Percentiles rank a stretch among this genome's conserved stretches.
These are phyloP conservation scores for Venustampulla echinocandica DNA, from an alignment of 495 filamentous ascomycete genomes.

Conservation along the genomic window DNA sequence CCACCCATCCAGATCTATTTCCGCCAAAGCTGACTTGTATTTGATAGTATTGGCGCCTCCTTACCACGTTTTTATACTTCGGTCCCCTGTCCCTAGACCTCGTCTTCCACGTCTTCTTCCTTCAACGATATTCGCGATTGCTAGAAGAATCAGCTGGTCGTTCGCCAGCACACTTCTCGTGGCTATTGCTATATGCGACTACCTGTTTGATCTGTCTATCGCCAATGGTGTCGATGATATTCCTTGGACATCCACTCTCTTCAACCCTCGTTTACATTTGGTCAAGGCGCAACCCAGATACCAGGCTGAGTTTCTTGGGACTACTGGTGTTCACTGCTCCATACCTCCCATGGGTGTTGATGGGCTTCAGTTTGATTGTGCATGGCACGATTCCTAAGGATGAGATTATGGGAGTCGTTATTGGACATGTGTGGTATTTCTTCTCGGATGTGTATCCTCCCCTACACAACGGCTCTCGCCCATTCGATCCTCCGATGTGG, in stretches of 20 bases:
- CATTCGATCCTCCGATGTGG: conserved; percentile 84
- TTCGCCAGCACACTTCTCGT: conserved; percentile 87
- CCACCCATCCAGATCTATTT: not conserved
- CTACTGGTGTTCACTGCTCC: conserved; percentile 86
- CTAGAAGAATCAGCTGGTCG: conserved; percentile 83
- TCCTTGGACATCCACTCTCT: conserved; percentile 82
- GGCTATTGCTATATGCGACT: conserved; percentile 81
- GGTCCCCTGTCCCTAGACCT: conserved; percentile 90
- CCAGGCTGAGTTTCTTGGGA: conserved; percentile 82
- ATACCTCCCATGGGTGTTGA: conserved; percentile 92
- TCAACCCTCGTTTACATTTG: conserved; percentile 96
- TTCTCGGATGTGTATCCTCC: conserved; percentile 94
- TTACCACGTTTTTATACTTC: conserved; percentile 96
- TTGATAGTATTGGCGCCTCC: conserved; percentile 81
- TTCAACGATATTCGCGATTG: conserved; percentile 90
- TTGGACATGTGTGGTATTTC: conserved; percentile 97
- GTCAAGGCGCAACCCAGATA: conserved; percentile 89
- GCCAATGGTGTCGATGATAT: conserved; percentile 78
- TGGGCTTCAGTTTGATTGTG: conserved; percentile 78
- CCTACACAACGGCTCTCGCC: conserved; percentile 73
- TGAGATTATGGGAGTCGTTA: conserved; percentile 85
- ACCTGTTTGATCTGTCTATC: conserved; percentile 68
- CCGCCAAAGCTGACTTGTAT: conserved; percentile 11
- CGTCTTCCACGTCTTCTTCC: conserved; percentile 97
- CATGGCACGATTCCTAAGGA: conserved; percentile 88